Conservation (phyloP, 2,329 filamentous ascomycete species). For the Clarireedia paspali region DNA sequence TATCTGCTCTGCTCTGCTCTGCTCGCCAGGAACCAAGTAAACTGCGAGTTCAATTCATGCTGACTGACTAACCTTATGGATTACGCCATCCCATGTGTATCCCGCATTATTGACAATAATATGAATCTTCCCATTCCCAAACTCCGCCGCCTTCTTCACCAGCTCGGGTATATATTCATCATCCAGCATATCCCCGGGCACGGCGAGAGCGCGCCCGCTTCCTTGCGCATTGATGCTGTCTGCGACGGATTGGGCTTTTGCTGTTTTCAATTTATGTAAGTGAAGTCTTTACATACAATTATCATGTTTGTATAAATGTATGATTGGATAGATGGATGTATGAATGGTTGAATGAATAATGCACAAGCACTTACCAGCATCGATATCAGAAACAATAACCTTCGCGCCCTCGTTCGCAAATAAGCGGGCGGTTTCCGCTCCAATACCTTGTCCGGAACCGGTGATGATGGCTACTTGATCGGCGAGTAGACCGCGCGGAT, state of each 20-base stretch:
- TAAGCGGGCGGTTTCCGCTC: constrained; percentile 71
- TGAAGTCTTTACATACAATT: too few relatives aligned
- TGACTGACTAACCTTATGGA: constrained; percentile 58
- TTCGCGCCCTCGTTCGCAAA: constrained; percentile 86
- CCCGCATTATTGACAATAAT: constrained; percentile 89
- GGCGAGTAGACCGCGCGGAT: constrained; percentile 68
- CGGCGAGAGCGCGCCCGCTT: constrained; percentile 59
- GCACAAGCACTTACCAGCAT: constrained; percentile 46
- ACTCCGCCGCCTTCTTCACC: constrained; percentile 68
- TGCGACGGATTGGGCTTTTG: constrained; percentile 61
- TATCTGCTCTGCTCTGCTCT: background rate
- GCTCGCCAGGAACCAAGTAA: background rate
- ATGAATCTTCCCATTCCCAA: constrained; percentile 81
- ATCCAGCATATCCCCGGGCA: constrained; percentile 71
- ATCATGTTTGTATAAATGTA: too few relatives aligned
- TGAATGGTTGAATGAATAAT: constrained; percentile 7
- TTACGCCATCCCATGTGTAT: constrained; percentile 88
- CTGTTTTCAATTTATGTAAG: constrained; percentile 32
- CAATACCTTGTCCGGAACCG: constrained; percentile 79
- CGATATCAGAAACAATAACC: constrained; percentile 78
- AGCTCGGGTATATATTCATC: constrained; percentile 61
- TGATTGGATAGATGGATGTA: background rate
- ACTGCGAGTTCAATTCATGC: background rate
- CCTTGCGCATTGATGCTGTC: constrained; percentile 56
- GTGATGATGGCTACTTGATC: constrained; percentile 85